Conservation (phyloP, 805 yeast species). For the Monosporozyma aquatica region DNA sequence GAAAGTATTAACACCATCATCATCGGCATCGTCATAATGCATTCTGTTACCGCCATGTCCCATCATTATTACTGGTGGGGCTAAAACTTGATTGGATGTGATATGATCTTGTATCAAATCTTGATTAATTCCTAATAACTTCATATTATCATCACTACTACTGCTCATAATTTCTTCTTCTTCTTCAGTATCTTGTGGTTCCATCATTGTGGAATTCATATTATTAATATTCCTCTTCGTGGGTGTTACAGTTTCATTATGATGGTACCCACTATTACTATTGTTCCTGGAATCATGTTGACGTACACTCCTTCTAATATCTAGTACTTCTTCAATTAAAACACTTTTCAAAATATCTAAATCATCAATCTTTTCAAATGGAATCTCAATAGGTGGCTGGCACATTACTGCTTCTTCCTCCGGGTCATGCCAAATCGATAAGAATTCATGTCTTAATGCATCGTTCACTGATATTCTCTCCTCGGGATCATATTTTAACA, state of each 20-base stretch:
- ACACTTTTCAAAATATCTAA: slow-evolving; percentile 64
- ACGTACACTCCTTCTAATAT: slow-evolving; percentile 72
- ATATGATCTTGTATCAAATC: not conserved
- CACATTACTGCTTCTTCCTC: slow-evolving; percentile 74
- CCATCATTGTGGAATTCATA: too few relatives aligned
- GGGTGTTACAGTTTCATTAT: slow-evolving; percentile 15
- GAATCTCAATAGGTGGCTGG: slow-evolving; percentile 62
- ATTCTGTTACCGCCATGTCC: too few relatives aligned
- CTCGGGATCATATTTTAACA: slow-evolving; percentile 81
- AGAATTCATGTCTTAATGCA: slow-evolving; percentile 81
- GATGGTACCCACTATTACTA: slow-evolving; percentile 12
- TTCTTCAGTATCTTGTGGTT: too few relatives aligned
- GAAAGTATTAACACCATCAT: slow-evolving; percentile 10
- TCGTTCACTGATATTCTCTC: slow-evolving; percentile 77
- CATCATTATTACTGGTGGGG: slow-evolving; percentile 6
- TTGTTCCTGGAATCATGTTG: slow-evolving; percentile 16
- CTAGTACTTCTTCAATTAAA: slow-evolving; percentile 69
- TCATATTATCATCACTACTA: not conserved
- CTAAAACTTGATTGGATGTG: slow-evolving; percentile 3
- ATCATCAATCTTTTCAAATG: slow-evolving; percentile 77
- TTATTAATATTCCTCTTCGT: not conserved
- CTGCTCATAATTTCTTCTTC: too few relatives aligned
- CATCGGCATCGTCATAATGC: too few relatives aligned
- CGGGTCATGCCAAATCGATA: slow-evolving; percentile 86
- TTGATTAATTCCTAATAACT: not conserved